Conservation (phyloP, 805 yeast genomes). For the Yamadazyma insecticola region DNA sequence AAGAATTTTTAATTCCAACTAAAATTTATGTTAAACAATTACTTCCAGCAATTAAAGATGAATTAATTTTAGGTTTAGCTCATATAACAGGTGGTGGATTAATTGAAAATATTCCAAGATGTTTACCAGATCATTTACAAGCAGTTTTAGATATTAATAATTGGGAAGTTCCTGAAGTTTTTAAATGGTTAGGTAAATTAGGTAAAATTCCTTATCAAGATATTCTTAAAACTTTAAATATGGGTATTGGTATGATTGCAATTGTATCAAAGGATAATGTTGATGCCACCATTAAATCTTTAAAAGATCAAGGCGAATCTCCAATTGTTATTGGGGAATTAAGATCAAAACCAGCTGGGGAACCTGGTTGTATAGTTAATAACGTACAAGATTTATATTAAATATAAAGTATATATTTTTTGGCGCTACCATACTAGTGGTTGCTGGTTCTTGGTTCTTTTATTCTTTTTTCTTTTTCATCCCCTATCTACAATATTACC, state of each 20-base stretch:
- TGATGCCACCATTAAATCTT: conserved; percentile 45
- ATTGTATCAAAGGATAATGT: conserved; percentile 73
- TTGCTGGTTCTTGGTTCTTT: too few species aligned
- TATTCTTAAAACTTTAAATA: conserved; percentile 83
- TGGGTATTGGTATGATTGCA: conserved; percentile 96
- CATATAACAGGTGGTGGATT: conserved; percentile 99
- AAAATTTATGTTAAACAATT: conserved; percentile 91
- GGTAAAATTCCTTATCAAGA: conserved; percentile 88
- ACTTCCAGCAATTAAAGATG: conserved; percentile 65
- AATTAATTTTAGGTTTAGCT: conserved; percentile 78
- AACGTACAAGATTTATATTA: conserved; percentile 32
- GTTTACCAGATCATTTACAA: conserved; percentile 73
- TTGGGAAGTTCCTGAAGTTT: conserved; percentile 86
- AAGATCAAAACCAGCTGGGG: conserved; percentile 33
- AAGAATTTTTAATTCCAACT: conserved; percentile 84
- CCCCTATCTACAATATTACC: too few species aligned
- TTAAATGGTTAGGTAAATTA: conserved; percentile 88
- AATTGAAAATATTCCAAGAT: conserved; percentile 93
- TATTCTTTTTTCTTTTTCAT: too few species aligned
- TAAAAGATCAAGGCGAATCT: conserved; percentile 66
- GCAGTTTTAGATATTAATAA: conserved; percentile 74
- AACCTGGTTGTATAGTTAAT: conserved; percentile 60
- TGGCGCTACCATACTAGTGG: neutral
- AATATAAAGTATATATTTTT: neutral
- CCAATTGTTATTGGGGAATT: conserved; percentile 51